Conservation (phyloP, 176 grass and related monocot genomes). For the Oryza glaberrima region DNA sequence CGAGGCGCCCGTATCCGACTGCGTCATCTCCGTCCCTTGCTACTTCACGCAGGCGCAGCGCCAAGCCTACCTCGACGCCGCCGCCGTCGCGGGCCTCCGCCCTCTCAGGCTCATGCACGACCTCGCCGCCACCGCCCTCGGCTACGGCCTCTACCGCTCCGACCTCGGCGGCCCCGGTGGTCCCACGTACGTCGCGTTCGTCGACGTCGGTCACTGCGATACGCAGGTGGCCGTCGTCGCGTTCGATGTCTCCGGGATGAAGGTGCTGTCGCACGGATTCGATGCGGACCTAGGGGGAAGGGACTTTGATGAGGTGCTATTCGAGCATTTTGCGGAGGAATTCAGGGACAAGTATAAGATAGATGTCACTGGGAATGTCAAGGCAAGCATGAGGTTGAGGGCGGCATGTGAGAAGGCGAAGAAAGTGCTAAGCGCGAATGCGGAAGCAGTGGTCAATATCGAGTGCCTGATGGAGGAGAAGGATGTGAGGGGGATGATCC, state of each 20-base stretch:
- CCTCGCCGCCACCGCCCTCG: slow-evolving; percentile 78
- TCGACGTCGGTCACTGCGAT: slow-evolving; percentile 86
- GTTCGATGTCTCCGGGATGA: slow-evolving; percentile 62
- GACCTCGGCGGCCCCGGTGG: slow-evolving; percentile 51
- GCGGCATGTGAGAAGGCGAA: slow-evolving; percentile 89
- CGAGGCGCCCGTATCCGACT: slow-evolving; percentile 54
- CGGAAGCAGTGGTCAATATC: slow-evolving; percentile 72
- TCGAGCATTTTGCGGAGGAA: slow-evolving; percentile 69
- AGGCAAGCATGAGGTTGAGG: slow-evolving; percentile 79
- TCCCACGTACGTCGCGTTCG: slow-evolving; percentile 56
- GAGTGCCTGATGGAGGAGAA: slow-evolving; percentile 99
- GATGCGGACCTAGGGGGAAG: slow-evolving; percentile 85
- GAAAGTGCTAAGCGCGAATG: slow-evolving; percentile 85
- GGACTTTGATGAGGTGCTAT: slow-evolving; percentile 90
- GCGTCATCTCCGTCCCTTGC: slow-evolving; percentile 91
- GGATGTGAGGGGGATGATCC: slow-evolving; percentile 84
- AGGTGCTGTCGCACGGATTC: slow-evolving; percentile 78
- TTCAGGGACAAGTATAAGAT: slow-evolving; percentile 69
- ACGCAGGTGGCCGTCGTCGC: slow-evolving; percentile 79
- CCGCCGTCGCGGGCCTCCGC: slow-evolving; percentile 72
- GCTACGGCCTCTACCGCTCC: slow-evolving; percentile 92
- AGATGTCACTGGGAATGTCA: slow-evolving; percentile 58
- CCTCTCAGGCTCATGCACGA: slow-evolving; percentile 93
- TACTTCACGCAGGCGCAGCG: slow-evolving; percentile 91
- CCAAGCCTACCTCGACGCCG: slow-evolving; percentile 75